Evolutionary conservation across 2,329 filamentous ascomycete species (phyloP).

Genomic region (Talaromyces sp.): DNA sequence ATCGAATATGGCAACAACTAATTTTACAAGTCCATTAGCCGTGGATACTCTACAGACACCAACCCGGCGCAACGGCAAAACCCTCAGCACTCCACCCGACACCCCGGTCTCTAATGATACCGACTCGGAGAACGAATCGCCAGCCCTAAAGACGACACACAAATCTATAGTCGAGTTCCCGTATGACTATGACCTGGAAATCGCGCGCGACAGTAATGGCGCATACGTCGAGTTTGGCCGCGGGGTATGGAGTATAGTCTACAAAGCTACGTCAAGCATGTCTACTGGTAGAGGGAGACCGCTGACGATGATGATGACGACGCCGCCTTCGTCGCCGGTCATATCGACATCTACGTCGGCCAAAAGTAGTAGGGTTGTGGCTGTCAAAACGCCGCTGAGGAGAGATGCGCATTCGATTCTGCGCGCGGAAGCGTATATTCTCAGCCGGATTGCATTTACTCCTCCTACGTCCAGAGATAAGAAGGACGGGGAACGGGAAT

Average conservation of each 20-base stretch:
- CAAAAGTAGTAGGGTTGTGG: conserved; percentile 33
- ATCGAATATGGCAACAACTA: conserved; percentile 10
- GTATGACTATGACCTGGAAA: conserved; percentile 34
- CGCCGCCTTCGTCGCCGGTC: conserved; percentile 40
- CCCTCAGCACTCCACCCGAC: conserved; percentile 16
- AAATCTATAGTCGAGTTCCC: conserved; percentile 30
- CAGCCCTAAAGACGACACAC: background rate
- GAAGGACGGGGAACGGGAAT: background rate
- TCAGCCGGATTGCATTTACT: conserved; percentile 30
- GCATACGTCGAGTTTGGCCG: conserved; percentile 42
- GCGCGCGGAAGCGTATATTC: conserved; percentile 42
- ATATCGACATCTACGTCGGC: background rate
- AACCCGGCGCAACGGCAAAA: background rate
- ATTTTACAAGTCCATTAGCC: background rate
- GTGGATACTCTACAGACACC: conserved; percentile 2
- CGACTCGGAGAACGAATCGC: background rate
- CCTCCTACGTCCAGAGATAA: too few species aligned
- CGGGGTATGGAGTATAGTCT: conserved; percentile 51
- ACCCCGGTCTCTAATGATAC: background rate
- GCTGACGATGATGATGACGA: conserved; percentile 16
- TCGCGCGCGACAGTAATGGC: conserved; percentile 29
- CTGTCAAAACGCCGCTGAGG: conserved; percentile 46
- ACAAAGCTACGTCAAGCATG: conserved; percentile 38
- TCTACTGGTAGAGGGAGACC: conserved; percentile 17
- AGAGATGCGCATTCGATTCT: conserved; percentile 44